A percentile compares a stretch with the other conserved stretches of the same genome.
These are phyloP conservation scores for Cydonia oblonga DNA, from an alignment of 331 rosid species.

Conservation along the genomic window DNA sequence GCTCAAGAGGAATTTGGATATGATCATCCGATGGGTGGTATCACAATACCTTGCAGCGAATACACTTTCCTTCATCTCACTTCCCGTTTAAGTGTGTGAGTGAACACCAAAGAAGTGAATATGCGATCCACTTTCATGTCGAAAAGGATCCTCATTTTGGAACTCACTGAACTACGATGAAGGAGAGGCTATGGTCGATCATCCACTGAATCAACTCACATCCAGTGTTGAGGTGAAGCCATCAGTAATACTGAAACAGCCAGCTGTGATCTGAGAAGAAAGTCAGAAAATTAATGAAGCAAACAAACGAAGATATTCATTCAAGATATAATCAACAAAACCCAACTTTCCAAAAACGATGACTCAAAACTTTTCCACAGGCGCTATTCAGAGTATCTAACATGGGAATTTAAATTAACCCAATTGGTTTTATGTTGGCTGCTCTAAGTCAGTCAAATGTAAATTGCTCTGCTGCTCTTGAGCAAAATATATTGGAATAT, in stretches of 20 bases:
- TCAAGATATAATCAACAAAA: no score
- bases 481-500: no score
- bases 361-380: no score
- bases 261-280: not conserved
- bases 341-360: no score
- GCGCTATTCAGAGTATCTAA: no score
- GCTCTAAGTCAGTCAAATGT: no score
- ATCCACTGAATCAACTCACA: not conserved
- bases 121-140: not conserved
- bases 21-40: not conserved
- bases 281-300: not conserved
- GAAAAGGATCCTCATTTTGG: not conserved
- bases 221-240: not conserved
- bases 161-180: not conserved
- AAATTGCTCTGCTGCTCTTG: no score
- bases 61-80: not conserved
- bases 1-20: not conserved
- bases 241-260: not conserved
- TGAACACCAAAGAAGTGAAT: not conserved
- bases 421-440: no score
- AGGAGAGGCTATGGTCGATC: not conserved
- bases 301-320: not conserved
- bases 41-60: not conserved
- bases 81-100: slow-evolving; percentile 1
- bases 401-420: no score